Evolutionary conservation across 1,284 basidiomycete genomes (phyloP), one percentile per base, ranked within the genome.

Genomic region (Lentinula novae-zelandiae): DNA sequence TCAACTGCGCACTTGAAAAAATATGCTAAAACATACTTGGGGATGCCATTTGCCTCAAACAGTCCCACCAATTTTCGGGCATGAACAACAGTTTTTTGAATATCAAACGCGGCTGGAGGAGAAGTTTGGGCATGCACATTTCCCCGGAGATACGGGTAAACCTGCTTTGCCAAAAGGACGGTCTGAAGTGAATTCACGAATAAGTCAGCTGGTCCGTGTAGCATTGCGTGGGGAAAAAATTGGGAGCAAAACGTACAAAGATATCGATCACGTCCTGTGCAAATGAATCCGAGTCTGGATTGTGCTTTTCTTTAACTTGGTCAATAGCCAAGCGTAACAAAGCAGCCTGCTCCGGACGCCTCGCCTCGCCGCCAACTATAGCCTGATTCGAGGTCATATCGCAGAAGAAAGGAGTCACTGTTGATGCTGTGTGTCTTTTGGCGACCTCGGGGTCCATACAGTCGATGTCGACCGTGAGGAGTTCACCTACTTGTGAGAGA

Each of bases 341-440:
- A 20, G 65, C 59, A 0, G 61, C 65, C 33, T 74, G 71, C 36
- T 77, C 76, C 1, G 74, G 70, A n/a, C 69, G 69, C 15, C 66
- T 67, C 10, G 73, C 73, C 61, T 81, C 73, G 31, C 67, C 66
- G 63, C 75, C 71, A 5, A 76, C 75, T 64, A 82, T 78, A 31
- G 76, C 80, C 64, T 82, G 80, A 60, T 81, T 82, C 12, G 80
- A 83, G 36, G 80, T 82, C 80, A 82, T 83, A 67, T 82, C 77
- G 60, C 69, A 70, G 71, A 82, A 82, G 42, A 61, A 44, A 68
- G 67, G 1, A 62, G 59, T 2, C 44, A 48, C n/a, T 62, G 61
- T 50, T 9, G 52, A 40, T n/a, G 38, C 27, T 33, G 73, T 72
- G 65, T 79, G 75, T 3, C 73, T 71, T 20, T 67, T 67, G 1